These are phyloP conservation scores for Myriosclerotinia scirpicola DNA, from an alignment of 2,329 filamentous ascomycete species.

Conservation along the genomic window DNA sequence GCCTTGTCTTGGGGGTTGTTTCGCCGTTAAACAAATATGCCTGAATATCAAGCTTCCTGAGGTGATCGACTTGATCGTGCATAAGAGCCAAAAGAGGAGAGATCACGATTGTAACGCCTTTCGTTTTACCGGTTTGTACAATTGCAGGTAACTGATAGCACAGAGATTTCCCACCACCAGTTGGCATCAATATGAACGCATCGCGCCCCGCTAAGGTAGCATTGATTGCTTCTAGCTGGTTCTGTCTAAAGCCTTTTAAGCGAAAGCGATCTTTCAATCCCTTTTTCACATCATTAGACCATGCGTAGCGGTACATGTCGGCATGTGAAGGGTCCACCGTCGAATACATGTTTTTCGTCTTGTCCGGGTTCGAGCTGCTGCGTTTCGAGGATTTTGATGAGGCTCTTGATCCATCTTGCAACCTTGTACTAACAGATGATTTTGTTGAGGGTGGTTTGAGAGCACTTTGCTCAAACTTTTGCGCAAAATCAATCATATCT, in stretches of 20 bases:
- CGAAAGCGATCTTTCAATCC: constrained; percentile 82
- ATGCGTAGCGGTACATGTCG: constrained; percentile 65
- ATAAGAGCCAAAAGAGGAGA: constrained; percentile 93
- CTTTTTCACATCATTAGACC: constrained; percentile 81
- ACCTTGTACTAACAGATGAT: constrained; percentile 30
- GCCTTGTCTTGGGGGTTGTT: constrained; percentile 60
- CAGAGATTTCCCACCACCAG: constrained; percentile 92
- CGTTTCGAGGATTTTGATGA: constrained; percentile 26
- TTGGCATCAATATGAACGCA: constrained; percentile 96
- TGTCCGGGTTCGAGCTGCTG: constrained; percentile 14
- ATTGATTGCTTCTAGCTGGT: constrained; percentile 95
- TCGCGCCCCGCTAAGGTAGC: constrained; percentile 84
- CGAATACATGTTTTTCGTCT: constrained; percentile 38
- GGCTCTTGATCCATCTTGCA: constrained; percentile 29
- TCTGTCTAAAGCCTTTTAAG: constrained; percentile 81
- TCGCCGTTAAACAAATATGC: constrained; percentile 83
- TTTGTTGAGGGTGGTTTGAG: constrained; percentile 29
- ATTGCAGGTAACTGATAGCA: constrained; percentile 95
- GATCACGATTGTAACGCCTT: constrained; percentile 89
- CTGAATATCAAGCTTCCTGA: constrained; percentile 71
- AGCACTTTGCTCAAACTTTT: constrained; percentile 45
- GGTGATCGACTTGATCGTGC: constrained; percentile 91
- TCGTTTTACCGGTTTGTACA: constrained; percentile 74
- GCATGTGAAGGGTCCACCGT: constrained; percentile 42
- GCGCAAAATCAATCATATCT: constrained; percentile 45